phyloP scores from a whole-genome alignment of 2,329 filamentous ascomycete species.

The Diaporthe citri region DNA sequence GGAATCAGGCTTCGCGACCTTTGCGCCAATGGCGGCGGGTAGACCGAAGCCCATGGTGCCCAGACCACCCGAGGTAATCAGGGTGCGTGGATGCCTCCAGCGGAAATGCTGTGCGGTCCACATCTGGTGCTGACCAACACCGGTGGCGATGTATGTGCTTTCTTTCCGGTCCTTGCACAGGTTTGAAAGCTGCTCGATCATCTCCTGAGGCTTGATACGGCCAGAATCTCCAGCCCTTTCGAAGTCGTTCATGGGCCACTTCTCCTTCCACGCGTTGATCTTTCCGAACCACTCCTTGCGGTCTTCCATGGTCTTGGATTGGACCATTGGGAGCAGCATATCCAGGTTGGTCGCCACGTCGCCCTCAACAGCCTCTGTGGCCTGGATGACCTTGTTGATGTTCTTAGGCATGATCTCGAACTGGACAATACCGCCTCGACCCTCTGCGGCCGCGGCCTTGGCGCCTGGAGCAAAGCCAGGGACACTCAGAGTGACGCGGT shows the following conservation, averaged over 20 bases:
- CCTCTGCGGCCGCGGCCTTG: slow-evolving; percentile 85
- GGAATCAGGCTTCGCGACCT: slow-evolving; percentile 81
- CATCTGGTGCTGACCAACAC: slow-evolving; percentile 99
- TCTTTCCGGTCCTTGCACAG: slow-evolving; percentile 85
- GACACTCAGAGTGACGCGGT: slow-evolving; percentile 88
- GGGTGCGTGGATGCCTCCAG: slow-evolving; percentile 90
- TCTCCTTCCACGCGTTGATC: slow-evolving; percentile 91
- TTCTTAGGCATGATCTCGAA: slow-evolving; percentile 99
- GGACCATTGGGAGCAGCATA: slow-evolving; percentile 79
- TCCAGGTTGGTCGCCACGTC: slow-evolving; percentile 86
- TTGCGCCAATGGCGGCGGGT: slow-evolving; percentile 93
- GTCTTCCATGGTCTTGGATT: slow-evolving; percentile 71
- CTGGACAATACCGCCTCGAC: slow-evolving; percentile 93
- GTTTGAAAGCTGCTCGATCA: slow-evolving; percentile 91
- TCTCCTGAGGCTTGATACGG: slow-evolving; percentile 92
- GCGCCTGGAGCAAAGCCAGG: slow-evolving; percentile 91
- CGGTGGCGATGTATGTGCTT: slow-evolving; percentile 88
- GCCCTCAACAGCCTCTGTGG: slow-evolving; percentile 94
- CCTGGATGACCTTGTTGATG: slow-evolving; percentile 99
- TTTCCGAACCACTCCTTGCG: slow-evolving; percentile 89
- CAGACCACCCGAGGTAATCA: slow-evolving; percentile 96
- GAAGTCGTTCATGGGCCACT: slow-evolving; percentile 87
- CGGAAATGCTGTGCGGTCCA: slow-evolving; percentile 98
- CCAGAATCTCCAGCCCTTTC: slow-evolving; percentile 82
- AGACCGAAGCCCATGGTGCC: slow-evolving; percentile 97